Percentiles rank a stretch among this genome's conserved stretches.
Evolutionary conservation across 805 yeast genomes (phyloP).

Genomic region (Barnettozyma siamensis): DNA sequence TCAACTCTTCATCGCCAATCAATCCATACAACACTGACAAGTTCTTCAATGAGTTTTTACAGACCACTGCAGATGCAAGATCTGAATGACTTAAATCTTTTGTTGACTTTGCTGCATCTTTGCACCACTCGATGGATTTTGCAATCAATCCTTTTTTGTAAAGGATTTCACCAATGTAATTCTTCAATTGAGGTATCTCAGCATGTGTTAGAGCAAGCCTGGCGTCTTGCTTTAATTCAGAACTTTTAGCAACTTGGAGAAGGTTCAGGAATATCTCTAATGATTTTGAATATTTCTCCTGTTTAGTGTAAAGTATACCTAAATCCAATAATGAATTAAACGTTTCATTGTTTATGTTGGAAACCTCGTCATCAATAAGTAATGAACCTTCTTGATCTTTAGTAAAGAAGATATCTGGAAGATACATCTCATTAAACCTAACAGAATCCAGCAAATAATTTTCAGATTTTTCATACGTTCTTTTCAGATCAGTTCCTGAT

Average conservation of each 20-base stretch:
- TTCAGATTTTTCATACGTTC: conserved; percentile 21
- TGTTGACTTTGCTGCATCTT: conserved; percentile 29
- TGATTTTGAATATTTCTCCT: conserved; percentile 18
- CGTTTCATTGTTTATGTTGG: conserved; percentile 19
- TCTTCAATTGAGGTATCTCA: conserved; percentile 33
- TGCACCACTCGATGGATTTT: conserved; percentile 36
- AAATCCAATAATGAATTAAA: conserved; percentile 22
- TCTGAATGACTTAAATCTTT: conserved; percentile 27
- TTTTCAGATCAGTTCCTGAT: too few species aligned
- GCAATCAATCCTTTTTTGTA: conserved; percentile 30
- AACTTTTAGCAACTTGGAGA: conserved; percentile 13
- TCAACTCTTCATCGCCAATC: conserved; percentile 13
- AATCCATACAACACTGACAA: conserved; percentile 19
- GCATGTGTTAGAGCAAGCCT: background rate
- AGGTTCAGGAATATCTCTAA: conserved; percentile 32
- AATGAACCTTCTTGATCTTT: conserved; percentile 14
- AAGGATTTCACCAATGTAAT: conserved; percentile 38
- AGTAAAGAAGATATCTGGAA: conserved; percentile 15
- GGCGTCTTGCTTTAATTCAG: background rate
- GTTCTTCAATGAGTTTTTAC: conserved; percentile 32
- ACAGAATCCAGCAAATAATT: conserved; percentile 27
- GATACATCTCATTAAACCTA: conserved; percentile 19
- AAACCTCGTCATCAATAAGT: conserved; percentile 6
- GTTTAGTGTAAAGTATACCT: conserved; percentile 20
- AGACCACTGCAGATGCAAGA: conserved; percentile 32